These are phyloP conservation scores for Yamadazyma jaroonii DNA, from an alignment of 1,139 yeast species.

Conservation along the genomic window DNA sequence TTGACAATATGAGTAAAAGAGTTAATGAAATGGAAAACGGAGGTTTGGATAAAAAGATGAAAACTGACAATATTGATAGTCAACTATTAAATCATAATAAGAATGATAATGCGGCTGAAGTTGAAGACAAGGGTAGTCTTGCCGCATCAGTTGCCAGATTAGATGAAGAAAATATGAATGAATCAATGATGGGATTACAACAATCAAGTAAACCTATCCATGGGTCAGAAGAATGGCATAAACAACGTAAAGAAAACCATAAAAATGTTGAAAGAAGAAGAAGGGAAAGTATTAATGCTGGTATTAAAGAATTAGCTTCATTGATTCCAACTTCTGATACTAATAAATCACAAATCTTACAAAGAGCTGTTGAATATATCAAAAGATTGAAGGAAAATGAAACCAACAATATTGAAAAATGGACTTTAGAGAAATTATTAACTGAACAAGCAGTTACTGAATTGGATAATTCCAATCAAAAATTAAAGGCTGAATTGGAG, in stretches of 20 bases:
- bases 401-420: slow-evolving; percentile 82
- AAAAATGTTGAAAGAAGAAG: slow-evolving; percentile 97
- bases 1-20: slow-evolving; percentile 15
- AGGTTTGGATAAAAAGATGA: slow-evolving; percentile 8
- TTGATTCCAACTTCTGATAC: slow-evolving; percentile 86
- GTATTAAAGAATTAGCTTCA: slow-evolving; percentile 80
- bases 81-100: slow-evolving; percentile 45
- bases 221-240: slow-evolving; percentile 86
- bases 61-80: slow-evolving; percentile 39
- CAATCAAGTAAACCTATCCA: slow-evolving; percentile 43
- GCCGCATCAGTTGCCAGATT: not conserved
- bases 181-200: slow-evolving; percentile 5
- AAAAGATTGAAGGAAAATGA: slow-evolving; percentile 86
- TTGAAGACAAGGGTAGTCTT: not conserved
- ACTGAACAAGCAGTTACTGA: slow-evolving; percentile 84
- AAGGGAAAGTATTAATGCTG: slow-evolving; percentile 86
- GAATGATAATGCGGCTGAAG: not conserved
- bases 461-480: slow-evolving; percentile 25
- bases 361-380: slow-evolving; percentile 86
- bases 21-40: slow-evolving; percentile 6
- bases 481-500: slow-evolving; percentile 40
- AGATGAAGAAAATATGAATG: not conserved
- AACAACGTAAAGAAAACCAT: slow-evolving; percentile 82
- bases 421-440: slow-evolving; percentile 88
- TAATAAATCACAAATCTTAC: slow-evolving; percentile 86